These are phyloP conservation scores for Pholiota molesta DNA, from an alignment of 768 basidiomycete genomes.

Conservation along the genomic window DNA sequence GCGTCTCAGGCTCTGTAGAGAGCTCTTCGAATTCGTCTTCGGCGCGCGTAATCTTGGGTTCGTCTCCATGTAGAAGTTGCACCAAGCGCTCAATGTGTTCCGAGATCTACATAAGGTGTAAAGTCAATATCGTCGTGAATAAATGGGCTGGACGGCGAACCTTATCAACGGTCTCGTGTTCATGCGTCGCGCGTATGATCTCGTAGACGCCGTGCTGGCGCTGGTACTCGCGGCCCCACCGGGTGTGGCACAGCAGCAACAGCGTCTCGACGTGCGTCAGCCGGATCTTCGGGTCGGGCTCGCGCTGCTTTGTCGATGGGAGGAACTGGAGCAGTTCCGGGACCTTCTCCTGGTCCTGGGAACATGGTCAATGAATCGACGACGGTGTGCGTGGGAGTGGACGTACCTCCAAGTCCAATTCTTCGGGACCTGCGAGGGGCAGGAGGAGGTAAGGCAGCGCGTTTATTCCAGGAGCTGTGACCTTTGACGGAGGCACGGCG, in stretches of 20 bases:
- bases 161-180: constrained; percentile 77
- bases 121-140: not conserved
- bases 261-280: constrained; percentile 89
- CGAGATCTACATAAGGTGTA: constrained; percentile 55
- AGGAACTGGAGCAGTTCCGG: constrained; percentile 87
- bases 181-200: constrained; percentile 78
- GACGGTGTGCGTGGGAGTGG: not conserved
- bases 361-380: not conserved
- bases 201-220: constrained; percentile 85
- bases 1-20: constrained; percentile 14
- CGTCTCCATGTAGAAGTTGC: constrained; percentile 79
- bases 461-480: constrained; percentile 75
- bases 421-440: constrained; percentile 93
- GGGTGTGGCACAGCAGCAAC: constrained; percentile 85
- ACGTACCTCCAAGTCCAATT: constrained; percentile 86
- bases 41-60: constrained; percentile 52
- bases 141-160: constrained; percentile 37
- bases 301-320: constrained; percentile 81
- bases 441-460: constrained; percentile 84
- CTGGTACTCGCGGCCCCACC: constrained; percentile 83
- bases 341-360: constrained; percentile 85
- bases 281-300: constrained; percentile 75
- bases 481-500: constrained; percentile 59
- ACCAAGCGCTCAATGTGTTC: constrained; percentile 91
- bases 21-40: constrained; percentile 30